Evolutionary conservation across 371 early-diverging fungal genomes (phyloP).

Genomic region (Blakeslea trispora): DNA sequence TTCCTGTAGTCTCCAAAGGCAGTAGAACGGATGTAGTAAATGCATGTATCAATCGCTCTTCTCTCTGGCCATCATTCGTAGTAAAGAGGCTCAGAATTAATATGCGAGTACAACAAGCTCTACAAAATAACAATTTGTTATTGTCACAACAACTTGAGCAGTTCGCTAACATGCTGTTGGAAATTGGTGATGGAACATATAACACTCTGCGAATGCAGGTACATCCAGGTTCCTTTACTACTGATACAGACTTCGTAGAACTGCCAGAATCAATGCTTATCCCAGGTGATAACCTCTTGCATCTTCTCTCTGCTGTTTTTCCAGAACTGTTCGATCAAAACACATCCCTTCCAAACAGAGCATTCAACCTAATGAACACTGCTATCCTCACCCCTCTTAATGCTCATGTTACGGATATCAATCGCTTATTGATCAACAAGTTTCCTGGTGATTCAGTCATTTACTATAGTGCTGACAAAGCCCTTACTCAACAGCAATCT

Average conservation of each 20-base stretch:
- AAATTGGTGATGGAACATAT: conserved; percentile 2
- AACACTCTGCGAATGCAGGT: not conserved
- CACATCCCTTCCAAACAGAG: no score
- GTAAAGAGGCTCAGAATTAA: no score
- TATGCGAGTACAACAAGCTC: conserved; percentile 11
- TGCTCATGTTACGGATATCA: conserved; percentile 3
- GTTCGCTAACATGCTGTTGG: conserved; percentile 11
- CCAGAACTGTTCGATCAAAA: no score
- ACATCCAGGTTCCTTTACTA: no score
- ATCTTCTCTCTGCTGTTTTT: no score
- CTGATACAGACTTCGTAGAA: no score
- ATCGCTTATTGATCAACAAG: not conserved
- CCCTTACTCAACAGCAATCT: not conserved
- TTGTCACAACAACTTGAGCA: conserved; percentile 1
- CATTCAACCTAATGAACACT: no score
- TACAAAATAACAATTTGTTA: not conserved
- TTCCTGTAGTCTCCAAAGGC: conserved; percentile 19
- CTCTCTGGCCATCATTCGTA: conserved; percentile 1
- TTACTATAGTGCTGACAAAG: not conserved
- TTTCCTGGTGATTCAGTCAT: not conserved
- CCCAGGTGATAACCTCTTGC: no score
- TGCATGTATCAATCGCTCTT: conserved; percentile 11
- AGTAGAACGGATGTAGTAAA: conserved; percentile 9
- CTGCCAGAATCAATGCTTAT: no score
- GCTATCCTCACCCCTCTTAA: conserved; percentile 3